Evolutionary conservation across 2,329 filamentous ascomycete species (phyloP), one percentile per base, ranked within the genome.

Genomic region (Tolypocladium pustulatum): DNA sequence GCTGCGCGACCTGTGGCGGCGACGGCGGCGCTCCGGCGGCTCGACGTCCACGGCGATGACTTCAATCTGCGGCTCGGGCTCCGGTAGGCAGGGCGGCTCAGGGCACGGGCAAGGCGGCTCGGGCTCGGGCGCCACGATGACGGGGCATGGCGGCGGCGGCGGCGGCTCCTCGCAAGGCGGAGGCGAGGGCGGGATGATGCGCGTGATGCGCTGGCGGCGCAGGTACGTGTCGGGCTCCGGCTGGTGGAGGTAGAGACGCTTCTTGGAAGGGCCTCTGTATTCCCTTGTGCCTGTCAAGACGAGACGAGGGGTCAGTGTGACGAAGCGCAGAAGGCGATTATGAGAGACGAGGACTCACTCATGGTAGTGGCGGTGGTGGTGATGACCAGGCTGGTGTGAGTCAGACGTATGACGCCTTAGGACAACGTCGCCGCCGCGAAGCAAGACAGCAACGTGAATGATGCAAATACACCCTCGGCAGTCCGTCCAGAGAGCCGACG

Each of bases 201-300:
- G 72, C 8, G 75, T 77, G 65, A 75, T 64, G 60, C 69, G 70
- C 49, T 66, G 69, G 49, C 69, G 71, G 57, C 73, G 66, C 53
- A 69, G 66, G 61, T 70, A 65, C 58, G 73, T 67, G 63, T 76
- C 75, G 51, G 71, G 71, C 56, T 70, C 71, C 9, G 75, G 73
- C 49, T 73, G 73, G 46, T 71, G 67, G 46, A 77, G 71, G 60
- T 77, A 77, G 64, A 77, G 68, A 59, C 72, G 73, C 67, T 75
- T 77, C 67, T 76, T 77, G 61, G 57, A 55, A 30, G 59, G 53
- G 40, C 59, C 57, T 20, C 40, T 56, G 54, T 69, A 67, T 36
- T 70, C 63, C 57, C 62, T 67, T 63, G 66, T 67, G 59, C 65
- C 64, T 68, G 57, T 53, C 30, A 27, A 27, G 13, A 57, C 57